Evolutionary conservation across 352 stramenopile genomes (phyloP).

Genomic region (Globisporangium nagaii): DNA sequence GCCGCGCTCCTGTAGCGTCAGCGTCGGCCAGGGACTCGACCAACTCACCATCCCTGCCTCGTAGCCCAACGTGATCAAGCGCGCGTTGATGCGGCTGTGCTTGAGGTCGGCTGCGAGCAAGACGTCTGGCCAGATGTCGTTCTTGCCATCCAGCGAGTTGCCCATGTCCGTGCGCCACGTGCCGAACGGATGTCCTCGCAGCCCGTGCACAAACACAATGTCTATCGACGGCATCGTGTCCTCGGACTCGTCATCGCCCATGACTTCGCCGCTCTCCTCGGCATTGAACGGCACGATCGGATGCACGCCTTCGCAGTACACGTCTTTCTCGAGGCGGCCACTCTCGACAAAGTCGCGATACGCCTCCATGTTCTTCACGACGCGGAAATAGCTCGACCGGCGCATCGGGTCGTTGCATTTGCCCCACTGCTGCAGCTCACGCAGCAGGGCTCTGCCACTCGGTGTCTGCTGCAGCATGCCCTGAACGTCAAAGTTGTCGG

Average conservation of each 20-base stretch:
- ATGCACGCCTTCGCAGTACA: slow-evolving; percentile 77
- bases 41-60: slow-evolving; percentile 81
- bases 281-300: slow-evolving; percentile 45
- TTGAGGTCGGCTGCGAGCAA: slow-evolving; percentile 56
- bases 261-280: not conserved
- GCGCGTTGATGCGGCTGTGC: slow-evolving; percentile 30
- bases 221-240: slow-evolving; percentile 29
- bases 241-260: too few relatives aligned
- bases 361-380: slow-evolving; percentile 52
- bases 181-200: slow-evolving; percentile 74
- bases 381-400: slow-evolving; percentile 74
- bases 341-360: slow-evolving; percentile 40
- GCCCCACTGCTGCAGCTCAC: slow-evolving; percentile 31
- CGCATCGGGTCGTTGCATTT: slow-evolving; percentile 54
- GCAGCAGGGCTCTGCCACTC: slow-evolving; percentile 37
- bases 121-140: slow-evolving; percentile 73
- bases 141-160: slow-evolving; percentile 41
- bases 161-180: slow-evolving; percentile 81
- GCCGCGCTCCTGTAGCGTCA: slow-evolving; percentile 68
- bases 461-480: slow-evolving; percentile 35
- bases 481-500: slow-evolving; percentile 53
- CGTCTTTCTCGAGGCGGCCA: slow-evolving; percentile 26
- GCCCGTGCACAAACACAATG: slow-evolving; percentile 80
- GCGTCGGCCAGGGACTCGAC: slow-evolving; percentile 80
- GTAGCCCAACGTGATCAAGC: slow-evolving; percentile 74